These are phyloP conservation scores for Xylariaceae sp. DNA, from an alignment of 2,329 filamentous ascomycete genomes.

Conservation along the genomic window DNA sequence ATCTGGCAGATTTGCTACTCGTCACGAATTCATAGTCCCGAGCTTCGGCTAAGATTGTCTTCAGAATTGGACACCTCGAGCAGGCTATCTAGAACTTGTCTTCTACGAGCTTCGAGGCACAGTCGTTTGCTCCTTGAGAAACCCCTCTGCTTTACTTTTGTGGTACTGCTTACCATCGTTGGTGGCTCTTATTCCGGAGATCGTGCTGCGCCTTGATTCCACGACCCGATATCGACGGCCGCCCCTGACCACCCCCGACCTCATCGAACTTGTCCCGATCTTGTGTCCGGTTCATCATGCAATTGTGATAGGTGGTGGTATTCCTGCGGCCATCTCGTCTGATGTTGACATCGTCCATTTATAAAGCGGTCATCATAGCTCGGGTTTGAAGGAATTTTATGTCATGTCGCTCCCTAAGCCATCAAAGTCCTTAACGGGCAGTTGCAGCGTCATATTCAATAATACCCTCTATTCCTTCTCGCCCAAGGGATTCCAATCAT, in stretches of 20 bases:
- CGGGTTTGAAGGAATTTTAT: constrained; percentile 11
- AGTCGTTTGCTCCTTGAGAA: not conserved
- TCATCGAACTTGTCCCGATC: constrained; percentile 1
- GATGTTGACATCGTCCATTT: constrained; percentile 17
- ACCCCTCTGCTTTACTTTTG: constrained; percentile 7
- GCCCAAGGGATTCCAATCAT: constrained; percentile 71
- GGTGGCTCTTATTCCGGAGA: constrained; percentile 14
- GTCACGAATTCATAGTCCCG: constrained; percentile 8
- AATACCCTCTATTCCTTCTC: constrained; percentile 87
- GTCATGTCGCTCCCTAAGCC: constrained; percentile 75
- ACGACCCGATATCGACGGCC: constrained; percentile 13
- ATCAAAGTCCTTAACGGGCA: constrained; percentile 68
- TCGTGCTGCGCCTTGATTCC: constrained; percentile 25
- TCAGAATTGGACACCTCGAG: constrained; percentile 7
- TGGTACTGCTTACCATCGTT: constrained; percentile 11
- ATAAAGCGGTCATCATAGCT: constrained; percentile 7
- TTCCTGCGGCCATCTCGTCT: constrained; percentile 16
- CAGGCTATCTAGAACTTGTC: not conserved
- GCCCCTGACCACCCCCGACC: not conserved
- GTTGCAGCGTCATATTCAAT: constrained; percentile 80
- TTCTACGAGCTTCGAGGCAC: not conserved
- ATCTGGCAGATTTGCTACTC: constrained; percentile 11
- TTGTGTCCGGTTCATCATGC: constrained; percentile 25
- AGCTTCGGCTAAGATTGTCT: constrained; percentile 10
- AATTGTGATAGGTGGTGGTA: constrained; percentile 23